These are phyloP conservation scores for Balakata baccata DNA, from an alignment of 345 rosid genomes.

Conservation along the genomic window DNA sequence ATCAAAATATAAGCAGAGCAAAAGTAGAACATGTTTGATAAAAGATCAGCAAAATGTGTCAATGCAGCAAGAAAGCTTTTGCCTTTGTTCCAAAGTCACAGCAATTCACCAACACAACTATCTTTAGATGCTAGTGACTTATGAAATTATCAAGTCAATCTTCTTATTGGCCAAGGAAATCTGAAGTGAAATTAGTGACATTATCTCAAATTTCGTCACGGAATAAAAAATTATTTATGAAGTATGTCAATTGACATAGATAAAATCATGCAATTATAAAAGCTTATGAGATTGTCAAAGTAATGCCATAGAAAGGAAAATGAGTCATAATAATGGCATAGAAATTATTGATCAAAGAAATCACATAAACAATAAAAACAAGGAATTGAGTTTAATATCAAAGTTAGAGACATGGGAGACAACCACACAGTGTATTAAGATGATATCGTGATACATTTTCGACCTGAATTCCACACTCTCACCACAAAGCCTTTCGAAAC, in stretches of 20 bases:
- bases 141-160: neutral
- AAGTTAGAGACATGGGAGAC: neutral
- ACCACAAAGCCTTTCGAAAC: neutral
- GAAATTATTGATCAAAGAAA: conserved; percentile 8
- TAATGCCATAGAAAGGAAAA: neutral
- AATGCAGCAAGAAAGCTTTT: conserved; percentile 4
- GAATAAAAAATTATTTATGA: neutral
- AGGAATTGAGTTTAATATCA: neutral
- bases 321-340: neutral
- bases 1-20: neutral
- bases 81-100: neutral
- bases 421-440: neutral
- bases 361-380: neutral
- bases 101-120: neutral
- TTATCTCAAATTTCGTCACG: neutral
- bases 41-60: neutral
- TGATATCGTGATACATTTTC: neutral
- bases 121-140: no score
- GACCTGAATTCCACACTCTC: neutral
- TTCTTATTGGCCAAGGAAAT: neutral
- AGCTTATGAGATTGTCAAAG: neutral
- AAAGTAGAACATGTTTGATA: neutral
- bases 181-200: neutral
- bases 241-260: neutral
- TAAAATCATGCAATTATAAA: neutral